Percentiles rank a stretch among this genome's conserved stretches.
phyloP scores from a whole-genome alignment of 306 rosid genomes.

The Trifolium repens region DNA sequence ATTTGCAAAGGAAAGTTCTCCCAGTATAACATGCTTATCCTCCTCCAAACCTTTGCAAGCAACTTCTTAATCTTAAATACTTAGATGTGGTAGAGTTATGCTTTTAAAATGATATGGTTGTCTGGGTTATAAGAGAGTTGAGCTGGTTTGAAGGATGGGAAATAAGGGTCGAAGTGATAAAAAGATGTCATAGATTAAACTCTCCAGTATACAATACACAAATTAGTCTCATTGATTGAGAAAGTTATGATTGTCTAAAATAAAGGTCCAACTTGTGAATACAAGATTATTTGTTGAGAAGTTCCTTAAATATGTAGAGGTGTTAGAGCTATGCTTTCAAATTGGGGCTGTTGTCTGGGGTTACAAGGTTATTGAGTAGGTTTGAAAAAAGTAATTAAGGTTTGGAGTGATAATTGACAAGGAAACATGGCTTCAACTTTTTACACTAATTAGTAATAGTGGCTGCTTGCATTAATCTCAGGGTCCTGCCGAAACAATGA shows the following conservation, averaged over 20 bases:
- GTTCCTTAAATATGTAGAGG: too few species aligned
- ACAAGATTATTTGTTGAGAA: not conserved
- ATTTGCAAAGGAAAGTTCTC: not conserved
- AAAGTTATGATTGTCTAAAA: not conserved
- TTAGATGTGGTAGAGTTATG: not conserved
- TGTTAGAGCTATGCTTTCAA: too few species aligned
- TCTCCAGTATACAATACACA: not conserved
- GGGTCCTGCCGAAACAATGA: too few species aligned
- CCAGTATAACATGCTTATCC: not conserved
- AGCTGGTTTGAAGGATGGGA: not conserved
- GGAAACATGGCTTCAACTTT: too few species aligned
- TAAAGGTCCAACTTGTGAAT: not conserved
- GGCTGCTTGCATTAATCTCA: too few species aligned
- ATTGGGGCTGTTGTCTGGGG: too few species aligned
- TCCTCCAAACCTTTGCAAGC: not conserved
- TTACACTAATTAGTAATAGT: too few species aligned
- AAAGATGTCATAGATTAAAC: not conserved
- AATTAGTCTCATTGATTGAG: too few species aligned
- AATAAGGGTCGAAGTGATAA: not conserved
- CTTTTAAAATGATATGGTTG: not conserved
- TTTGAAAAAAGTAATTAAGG: too few species aligned
- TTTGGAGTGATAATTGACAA: too few species aligned
- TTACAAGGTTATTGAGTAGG: too few species aligned
- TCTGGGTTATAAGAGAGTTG: not conserved
- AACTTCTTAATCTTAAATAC: not conserved